phyloP scores from a whole-genome alignment of 305 asterid genomes.

The Rubia balearica region DNA sequence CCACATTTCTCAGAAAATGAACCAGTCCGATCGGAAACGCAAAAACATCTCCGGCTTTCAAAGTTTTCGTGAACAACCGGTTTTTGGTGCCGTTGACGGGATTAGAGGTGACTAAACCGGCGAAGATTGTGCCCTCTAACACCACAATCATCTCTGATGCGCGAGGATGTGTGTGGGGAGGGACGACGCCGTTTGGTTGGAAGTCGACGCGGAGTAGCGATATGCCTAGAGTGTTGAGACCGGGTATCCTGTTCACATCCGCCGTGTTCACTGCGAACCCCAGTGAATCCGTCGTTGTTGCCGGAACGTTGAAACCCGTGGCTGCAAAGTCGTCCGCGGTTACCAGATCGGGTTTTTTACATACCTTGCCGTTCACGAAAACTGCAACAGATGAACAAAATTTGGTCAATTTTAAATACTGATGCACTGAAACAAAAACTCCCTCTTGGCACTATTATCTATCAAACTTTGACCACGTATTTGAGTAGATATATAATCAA shows the following conservation, averaged over 20 bases:
- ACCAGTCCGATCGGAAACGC: not conserved
- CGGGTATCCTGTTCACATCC: not conserved
- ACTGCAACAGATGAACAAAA: not conserved
- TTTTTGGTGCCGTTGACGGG: not conserved
- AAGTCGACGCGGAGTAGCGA: not conserved
- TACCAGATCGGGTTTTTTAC: not conserved
- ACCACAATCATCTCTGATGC: not conserved
- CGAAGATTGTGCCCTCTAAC: not conserved
- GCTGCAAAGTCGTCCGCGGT: not conserved
- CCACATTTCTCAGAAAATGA: not conserved
- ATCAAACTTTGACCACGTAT: no score
- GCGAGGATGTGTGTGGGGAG: not conserved
- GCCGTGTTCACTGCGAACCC: not conserved
- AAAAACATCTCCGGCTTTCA: not conserved
- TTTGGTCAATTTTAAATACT: not conserved
- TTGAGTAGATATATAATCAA: no score
- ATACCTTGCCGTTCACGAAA: not conserved
- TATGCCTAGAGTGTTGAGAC: not conserved
- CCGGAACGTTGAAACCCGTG: not conserved
- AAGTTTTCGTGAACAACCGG: not conserved
- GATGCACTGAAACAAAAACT: no score
- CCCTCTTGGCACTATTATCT: no score
- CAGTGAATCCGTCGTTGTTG: not conserved
- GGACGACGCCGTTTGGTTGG: constrained; percentile 2
- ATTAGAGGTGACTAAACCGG: not conserved